Conservation (phyloP, 139 green algal species). For the Yamagishiella unicocca region DNA sequence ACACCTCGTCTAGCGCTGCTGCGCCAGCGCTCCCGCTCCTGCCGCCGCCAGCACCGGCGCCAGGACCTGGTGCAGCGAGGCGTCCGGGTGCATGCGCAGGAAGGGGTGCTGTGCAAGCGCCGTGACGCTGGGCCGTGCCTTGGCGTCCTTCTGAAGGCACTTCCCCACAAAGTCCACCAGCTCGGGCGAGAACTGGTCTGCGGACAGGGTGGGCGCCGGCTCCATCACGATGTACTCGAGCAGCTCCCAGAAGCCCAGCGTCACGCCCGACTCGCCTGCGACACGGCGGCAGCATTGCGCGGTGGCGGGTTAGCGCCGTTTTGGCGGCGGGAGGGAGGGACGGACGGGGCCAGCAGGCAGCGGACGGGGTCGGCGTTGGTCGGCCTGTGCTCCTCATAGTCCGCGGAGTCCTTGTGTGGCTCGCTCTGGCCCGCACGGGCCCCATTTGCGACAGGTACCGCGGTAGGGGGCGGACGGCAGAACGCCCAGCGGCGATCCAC, state of each 20-base stretch:
- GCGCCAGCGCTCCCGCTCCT: no score
- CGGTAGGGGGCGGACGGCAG: no score
- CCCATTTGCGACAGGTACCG: no score
- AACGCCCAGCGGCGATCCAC: no score
- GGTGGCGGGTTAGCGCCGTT: no score
- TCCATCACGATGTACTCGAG: constrained; percentile 73
- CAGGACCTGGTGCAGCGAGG: constrained; percentile 20
- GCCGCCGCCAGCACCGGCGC: constrained; percentile 9
- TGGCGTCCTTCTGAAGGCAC: constrained; percentile 74
- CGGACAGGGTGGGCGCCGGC: constrained; percentile 49
- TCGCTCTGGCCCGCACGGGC: no score
- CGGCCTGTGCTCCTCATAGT: no score
- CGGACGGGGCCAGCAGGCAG: no score
- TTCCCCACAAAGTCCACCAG: constrained; percentile 86
- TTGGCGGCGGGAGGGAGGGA: no score
- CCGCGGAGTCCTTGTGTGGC: no score
- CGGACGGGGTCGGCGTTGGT: no score
- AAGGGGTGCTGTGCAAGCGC: constrained; percentile 58
- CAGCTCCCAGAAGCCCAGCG: constrained; percentile 76
- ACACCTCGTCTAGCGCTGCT: no score
- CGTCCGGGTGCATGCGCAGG: constrained; percentile 47
- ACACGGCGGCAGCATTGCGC: background rate
- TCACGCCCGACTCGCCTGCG: constrained; percentile 43
- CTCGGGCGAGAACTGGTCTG: constrained; percentile 75
- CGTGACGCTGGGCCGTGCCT: constrained; percentile 47